These are phyloP conservation scores for Penicillium polonicum DNA, from an alignment of 2,329 filamentous ascomycete species.

Conservation along the genomic window DNA sequence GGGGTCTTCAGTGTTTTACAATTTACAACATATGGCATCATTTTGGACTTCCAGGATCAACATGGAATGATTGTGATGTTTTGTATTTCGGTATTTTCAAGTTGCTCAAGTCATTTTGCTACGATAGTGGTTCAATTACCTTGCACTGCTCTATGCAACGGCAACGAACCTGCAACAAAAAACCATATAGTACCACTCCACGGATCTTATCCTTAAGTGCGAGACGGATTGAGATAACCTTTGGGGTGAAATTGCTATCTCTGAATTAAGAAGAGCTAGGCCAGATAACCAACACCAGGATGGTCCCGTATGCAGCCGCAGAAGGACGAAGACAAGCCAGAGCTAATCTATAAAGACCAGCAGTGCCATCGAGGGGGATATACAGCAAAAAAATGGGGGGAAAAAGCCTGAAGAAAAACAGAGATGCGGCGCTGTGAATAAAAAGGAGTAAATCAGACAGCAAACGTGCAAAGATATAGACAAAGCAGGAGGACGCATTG, in stretches of 20 bases:
- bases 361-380: constrained; percentile 5
- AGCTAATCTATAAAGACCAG: constrained; percentile 6
- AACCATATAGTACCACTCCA: neutral
- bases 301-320: constrained; percentile 14
- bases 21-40: neutral
- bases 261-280: constrained; percentile 13
- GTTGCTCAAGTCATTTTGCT: neutral
- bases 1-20: neutral
- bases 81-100: neutral
- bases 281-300: constrained; percentile 7
- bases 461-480: constrained; percentile 14
- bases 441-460: neutral
- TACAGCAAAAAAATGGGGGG: neutral
- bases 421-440: neutral
- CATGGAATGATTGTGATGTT: neutral
- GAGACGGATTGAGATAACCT: neutral
- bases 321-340: constrained; percentile 4
- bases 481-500: constrained; percentile 6
- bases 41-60: neutral
- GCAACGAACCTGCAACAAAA: neutral
- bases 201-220: neutral
- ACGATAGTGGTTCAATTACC: neutral
- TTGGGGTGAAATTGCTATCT: constrained; percentile 17
- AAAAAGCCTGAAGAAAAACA: neutral
- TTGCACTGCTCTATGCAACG: neutral